Evolutionary conservation across 2,329 filamentous ascomycete genomes (phyloP), one percentile per base, ranked within the genome.

Genomic region (Cytospora chrysosperma): DNA sequence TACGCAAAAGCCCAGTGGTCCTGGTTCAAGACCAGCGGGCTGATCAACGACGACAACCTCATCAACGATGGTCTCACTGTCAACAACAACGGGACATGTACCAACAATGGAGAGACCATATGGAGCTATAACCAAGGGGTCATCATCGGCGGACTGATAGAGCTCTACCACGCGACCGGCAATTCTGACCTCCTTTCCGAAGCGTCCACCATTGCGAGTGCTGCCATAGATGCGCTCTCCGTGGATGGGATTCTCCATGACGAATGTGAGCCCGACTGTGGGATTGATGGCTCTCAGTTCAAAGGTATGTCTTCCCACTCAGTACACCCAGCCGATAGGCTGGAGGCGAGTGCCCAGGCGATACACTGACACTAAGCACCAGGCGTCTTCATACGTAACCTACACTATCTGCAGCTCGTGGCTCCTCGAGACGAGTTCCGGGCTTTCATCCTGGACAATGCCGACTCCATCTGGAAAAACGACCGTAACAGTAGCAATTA

Each of bases 381-480:
- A 65, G 64, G 88, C 12, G 78, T 91, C 27, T 90, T 91, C 68
- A 81, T 85, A 62, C 81, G 88, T 5, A 90, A 89, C 68, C 73
- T 91, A 43, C 76, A 79, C 59, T 80, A 82, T 52, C 72, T 92
- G 62, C 78, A 88, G 13, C 70, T 75, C 1, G 82, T 74, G 3
- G 80, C 79, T 1, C 82, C 83, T 0, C 75, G 82, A 43, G 72
- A 77, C 3, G 72, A 72, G 12, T 88, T 86, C 70, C 76, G 74
- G 15, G 71, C 75, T 2, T 87, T 88, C 61, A 83, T 92, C 62
- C 72, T 80, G 55, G 76, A 73, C 30, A 91, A 90, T 63, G 89
- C 88, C 12, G 77, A 88, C 66, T 83, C 82, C 52, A 86, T 92
- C 64, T 92, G 88, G 89, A 71, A 72, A 19, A 82, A 84, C 55